Conservation (phyloP, 768 basidiomycete species). For the Trametes gibbosa region DNA sequence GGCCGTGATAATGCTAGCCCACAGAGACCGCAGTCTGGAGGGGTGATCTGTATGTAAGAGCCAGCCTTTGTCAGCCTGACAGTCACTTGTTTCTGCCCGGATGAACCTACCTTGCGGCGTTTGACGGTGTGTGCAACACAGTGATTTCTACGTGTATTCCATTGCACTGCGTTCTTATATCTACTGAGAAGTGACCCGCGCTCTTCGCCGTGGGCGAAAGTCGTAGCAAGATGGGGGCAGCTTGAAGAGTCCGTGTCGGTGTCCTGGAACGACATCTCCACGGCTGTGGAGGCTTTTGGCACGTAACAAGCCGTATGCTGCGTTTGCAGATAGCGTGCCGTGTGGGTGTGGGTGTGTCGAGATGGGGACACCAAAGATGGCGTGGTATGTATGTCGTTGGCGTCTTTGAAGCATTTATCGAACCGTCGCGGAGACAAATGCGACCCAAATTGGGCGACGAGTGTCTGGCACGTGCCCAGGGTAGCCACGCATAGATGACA, state of each 20-base stretch:
- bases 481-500: not conserved
- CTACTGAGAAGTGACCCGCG: constrained; percentile 39
- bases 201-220: constrained; percentile 35
- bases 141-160: constrained; percentile 50
- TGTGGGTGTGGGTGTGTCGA: not conserved
- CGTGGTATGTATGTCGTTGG: not conserved
- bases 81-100: not conserved
- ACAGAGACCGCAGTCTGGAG: constrained; percentile 66
- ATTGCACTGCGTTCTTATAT: constrained; percentile 53
- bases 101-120: constrained; percentile 55
- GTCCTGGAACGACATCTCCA: constrained; percentile 5
- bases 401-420: constrained; percentile 10
- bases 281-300: not conserved
- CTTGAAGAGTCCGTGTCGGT: not conserved
- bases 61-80: not conserved
- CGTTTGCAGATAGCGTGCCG: not conserved
- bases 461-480: constrained; percentile 10
- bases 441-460: constrained; percentile 4
- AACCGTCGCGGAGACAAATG: constrained; percentile 14
- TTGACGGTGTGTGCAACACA: constrained; percentile 51
- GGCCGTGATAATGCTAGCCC: constrained; percentile 54
- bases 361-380: not conserved
- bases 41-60: constrained; percentile 40
- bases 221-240: constrained; percentile 41
- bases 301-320: too few species aligned